Conservation (phyloP, 1,284 basidiomycete species). For the Exsudoporus floridanus region DNA sequence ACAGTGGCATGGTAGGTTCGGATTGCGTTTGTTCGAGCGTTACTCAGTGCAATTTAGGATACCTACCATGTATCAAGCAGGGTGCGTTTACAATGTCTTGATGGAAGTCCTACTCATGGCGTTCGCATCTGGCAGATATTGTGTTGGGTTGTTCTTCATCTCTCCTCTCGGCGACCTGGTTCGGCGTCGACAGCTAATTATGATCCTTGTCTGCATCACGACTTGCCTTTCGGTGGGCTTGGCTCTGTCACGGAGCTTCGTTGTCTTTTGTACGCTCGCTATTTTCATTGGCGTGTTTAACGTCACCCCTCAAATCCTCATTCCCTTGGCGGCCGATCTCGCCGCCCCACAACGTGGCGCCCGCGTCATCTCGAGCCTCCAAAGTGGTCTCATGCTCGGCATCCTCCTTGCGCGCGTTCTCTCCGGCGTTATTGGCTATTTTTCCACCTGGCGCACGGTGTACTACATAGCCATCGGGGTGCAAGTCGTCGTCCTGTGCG, state of each 20-base stretch:
- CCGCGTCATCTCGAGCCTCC: slow-evolving; percentile 61
- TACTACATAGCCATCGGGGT: slow-evolving; percentile 66
- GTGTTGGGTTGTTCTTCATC: slow-evolving; percentile 58
- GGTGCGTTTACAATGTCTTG: slow-evolving; percentile 32
- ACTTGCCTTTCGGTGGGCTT: slow-evolving; percentile 57
- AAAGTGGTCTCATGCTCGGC: slow-evolving; percentile 70
- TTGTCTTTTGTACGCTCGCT: slow-evolving; percentile 52
- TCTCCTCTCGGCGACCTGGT: slow-evolving; percentile 68
- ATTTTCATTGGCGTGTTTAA: slow-evolving; percentile 59
- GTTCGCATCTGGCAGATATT: slow-evolving; percentile 43
- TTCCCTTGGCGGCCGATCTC: slow-evolving; percentile 65
- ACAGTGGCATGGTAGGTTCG: slow-evolving; percentile 50
- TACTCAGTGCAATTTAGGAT: slow-evolving; percentile 36
- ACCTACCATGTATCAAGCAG: slow-evolving; percentile 50
- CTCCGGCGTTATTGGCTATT: slow-evolving; percentile 64
- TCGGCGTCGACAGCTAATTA: slow-evolving; percentile 55
- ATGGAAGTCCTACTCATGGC: neutral
- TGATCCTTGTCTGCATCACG: slow-evolving; percentile 48
- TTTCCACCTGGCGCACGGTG: slow-evolving; percentile 58
- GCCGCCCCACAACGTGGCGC: slow-evolving; percentile 61
- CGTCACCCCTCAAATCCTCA: slow-evolving; percentile 58
- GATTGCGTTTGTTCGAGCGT: neutral
- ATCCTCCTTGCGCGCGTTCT: slow-evolving; percentile 67
- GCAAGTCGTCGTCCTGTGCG: slow-evolving; percentile 49
- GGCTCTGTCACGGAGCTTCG: slow-evolving; percentile 48